Evolutionary conservation across 1,139 yeast genomes (phyloP).

Genomic region (Nakaseomyces glabratus): DNA sequence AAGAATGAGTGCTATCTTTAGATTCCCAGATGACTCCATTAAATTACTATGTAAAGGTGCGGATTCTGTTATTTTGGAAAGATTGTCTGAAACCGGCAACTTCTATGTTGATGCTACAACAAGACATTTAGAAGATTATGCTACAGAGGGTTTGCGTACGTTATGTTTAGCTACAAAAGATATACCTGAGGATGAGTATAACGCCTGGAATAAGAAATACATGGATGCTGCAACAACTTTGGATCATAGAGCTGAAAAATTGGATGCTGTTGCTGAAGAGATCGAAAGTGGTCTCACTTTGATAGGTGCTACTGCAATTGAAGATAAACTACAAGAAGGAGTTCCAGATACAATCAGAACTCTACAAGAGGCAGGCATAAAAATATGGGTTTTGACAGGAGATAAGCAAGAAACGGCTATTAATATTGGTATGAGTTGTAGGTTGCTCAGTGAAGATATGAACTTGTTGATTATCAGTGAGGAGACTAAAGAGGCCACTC

Average conservation of each 20-base stretch:
- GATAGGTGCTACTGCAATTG: slow-evolving; percentile 96
- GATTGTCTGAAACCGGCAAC: slow-evolving; percentile 61
- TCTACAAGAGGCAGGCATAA: slow-evolving; percentile 91
- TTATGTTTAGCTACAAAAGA: slow-evolving; percentile 85
- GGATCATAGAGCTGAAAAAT: slow-evolving; percentile 59
- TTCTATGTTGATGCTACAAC: slow-evolving; percentile 76
- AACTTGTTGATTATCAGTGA: slow-evolving; percentile 83
- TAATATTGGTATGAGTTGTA: slow-evolving; percentile 97
- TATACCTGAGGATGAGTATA: slow-evolving; percentile 70
- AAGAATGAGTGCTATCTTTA: slow-evolving; percentile 91
- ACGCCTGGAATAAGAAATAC: slow-evolving; percentile 49
- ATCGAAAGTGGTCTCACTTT: slow-evolving; percentile 74
- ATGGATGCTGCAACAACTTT: slow-evolving; percentile 77
- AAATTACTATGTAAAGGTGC: slow-evolving; percentile 95
- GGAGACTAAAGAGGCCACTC: slow-evolving; percentile 65
- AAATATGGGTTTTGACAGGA: slow-evolving; percentile 96
- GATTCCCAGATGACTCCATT: slow-evolving; percentile 90
- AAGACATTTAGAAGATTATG: slow-evolving; percentile 90
- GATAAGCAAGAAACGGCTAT: slow-evolving; percentile 99
- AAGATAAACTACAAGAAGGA: slow-evolving; percentile 94
- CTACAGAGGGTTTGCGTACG: slow-evolving; percentile 92
- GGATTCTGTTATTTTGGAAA: slow-evolving; percentile 86
- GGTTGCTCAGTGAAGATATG: slow-evolving; percentile 91
- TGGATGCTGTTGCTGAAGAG: slow-evolving; percentile 77
- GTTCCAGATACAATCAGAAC: slow-evolving; percentile 97